Evolutionary conservation across 2,329 filamentous ascomycete species (phyloP).

Genomic region (Penicillium sp.): DNA sequence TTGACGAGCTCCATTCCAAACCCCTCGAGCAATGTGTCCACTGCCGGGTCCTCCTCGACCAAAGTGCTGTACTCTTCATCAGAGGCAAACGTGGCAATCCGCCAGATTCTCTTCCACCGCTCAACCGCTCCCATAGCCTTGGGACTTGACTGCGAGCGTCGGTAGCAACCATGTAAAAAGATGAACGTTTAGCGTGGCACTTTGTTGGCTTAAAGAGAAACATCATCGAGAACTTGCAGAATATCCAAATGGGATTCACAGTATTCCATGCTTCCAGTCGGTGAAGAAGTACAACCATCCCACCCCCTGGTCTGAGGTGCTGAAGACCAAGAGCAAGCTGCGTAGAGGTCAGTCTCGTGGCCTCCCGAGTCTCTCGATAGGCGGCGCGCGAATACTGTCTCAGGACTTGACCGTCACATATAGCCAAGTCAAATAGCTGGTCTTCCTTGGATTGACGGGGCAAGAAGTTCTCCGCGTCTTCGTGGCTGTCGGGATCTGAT

Average conservation of each 20-base stretch:
- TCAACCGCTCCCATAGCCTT: constrained; percentile 39
- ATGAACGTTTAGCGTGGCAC: constrained; percentile 46
- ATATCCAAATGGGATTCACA: constrained; percentile 39
- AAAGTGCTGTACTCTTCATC: constrained; percentile 7
- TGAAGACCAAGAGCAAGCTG: constrained; percentile 51
- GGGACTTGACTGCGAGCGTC: constrained; percentile 37
- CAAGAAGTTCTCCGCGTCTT: constrained; percentile 26
- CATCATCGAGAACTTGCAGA: constrained; percentile 46
- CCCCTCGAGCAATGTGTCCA: constrained; percentile 32
- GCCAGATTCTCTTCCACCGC: constrained; percentile 29
- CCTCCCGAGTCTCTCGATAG: constrained; percentile 40
- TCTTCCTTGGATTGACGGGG: constrained; percentile 24
- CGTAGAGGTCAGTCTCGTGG: constrained; percentile 32
- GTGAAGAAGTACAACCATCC: constrained; percentile 54
- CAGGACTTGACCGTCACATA: constrained; percentile 52
- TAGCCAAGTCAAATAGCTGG: constrained; percentile 43
- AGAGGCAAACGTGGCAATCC: constrained; percentile 40
- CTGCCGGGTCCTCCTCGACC: constrained; percentile 10
- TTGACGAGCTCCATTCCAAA: constrained; percentile 39
- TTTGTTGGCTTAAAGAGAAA: constrained; percentile 47
- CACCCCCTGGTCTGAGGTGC: constrained; percentile 49
- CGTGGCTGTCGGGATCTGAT: constrained; percentile 21
- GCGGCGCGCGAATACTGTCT: constrained; percentile 37
- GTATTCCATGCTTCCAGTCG: constrained; percentile 46
- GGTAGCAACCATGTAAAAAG: constrained; percentile 55